These are phyloP conservation scores for Nannizziopsis barbatae DNA, from an alignment of 2,329 filamentous ascomycete genomes.

Conservation along the genomic window DNA sequence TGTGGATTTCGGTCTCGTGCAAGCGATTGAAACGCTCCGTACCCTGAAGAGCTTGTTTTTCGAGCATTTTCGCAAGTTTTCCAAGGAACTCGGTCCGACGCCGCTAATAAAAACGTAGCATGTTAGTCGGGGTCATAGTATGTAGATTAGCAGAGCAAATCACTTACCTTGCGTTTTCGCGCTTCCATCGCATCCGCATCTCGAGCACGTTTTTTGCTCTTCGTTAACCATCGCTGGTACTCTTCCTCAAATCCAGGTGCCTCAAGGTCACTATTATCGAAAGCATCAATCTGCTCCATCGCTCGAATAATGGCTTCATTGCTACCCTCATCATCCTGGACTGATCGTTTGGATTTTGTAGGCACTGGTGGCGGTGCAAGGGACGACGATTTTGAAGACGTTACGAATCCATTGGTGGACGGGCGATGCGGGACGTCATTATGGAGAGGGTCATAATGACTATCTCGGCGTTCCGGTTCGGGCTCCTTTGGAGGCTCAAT, in stretches of 20 bases:
- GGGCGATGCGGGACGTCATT: slow-evolving; percentile 16
- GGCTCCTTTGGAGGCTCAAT: slow-evolving; percentile 21
- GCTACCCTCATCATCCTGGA: slow-evolving; percentile 56
- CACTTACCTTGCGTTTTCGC: slow-evolving; percentile 52
- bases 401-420: slow-evolving; percentile 20
- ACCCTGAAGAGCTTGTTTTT: slow-evolving; percentile 56
- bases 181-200: slow-evolving; percentile 55
- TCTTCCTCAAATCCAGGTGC: slow-evolving; percentile 41
- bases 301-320: slow-evolving; percentile 56
- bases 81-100: slow-evolving; percentile 47
- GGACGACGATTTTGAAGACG: slow-evolving; percentile 15
- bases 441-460: slow-evolving; percentile 18
- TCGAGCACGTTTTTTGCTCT: slow-evolving; percentile 54
- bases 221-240: slow-evolving; percentile 43
- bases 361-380: slow-evolving; percentile 12
- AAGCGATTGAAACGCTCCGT: slow-evolving; percentile 64
- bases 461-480: slow-evolving; percentile 22
- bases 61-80: slow-evolving; percentile 49
- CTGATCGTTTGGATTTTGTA: slow-evolving; percentile 47
- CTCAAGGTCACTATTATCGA: slow-evolving; percentile 49
- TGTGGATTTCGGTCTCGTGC: slow-evolving; percentile 68
- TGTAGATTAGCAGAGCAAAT: slow-evolving; percentile 18
- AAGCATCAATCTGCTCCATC: slow-evolving; percentile 49
- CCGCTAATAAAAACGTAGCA: slow-evolving; percentile 39
- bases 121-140: background rate